These are phyloP conservation scores for Fragaria iinumae DNA, from an alignment of 306 rosid species.

Conservation along the genomic window DNA sequence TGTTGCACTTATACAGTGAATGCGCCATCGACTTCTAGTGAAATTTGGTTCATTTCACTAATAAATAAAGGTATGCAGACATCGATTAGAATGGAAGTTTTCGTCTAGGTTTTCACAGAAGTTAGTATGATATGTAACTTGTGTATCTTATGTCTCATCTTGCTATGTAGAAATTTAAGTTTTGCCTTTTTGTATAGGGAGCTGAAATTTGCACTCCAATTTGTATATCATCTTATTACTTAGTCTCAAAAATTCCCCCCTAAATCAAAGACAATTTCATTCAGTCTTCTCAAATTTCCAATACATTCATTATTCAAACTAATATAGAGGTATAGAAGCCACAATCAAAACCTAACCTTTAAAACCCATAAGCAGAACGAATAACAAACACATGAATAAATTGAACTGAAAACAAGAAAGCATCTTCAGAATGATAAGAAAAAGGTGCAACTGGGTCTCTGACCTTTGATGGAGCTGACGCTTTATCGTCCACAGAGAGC, in stretches of 20 bases:
- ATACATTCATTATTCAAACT: background rate
- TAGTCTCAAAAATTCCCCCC: background rate
- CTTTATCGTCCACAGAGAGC: slow-evolving; percentile 48
- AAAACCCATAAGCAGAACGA: slow-evolving; percentile 6
- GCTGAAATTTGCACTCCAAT: too few relatives aligned
- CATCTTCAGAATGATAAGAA: background rate
- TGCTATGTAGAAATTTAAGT: background rate
- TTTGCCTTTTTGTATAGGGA: too few relatives aligned
- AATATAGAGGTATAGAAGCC: background rate
- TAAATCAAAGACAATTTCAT: background rate
- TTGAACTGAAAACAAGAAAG: background rate
- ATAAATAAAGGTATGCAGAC: too few relatives aligned
- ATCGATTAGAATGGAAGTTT: background rate
- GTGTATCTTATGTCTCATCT: background rate
- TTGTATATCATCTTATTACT: background rate
- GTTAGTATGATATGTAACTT: background rate
- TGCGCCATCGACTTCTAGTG: background rate
- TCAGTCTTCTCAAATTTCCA: background rate
- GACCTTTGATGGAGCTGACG: slow-evolving; percentile 60
- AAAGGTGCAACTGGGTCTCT: slow-evolving; percentile 13
- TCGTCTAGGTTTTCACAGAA: background rate
- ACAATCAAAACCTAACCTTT: background rate
- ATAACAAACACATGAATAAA: background rate
- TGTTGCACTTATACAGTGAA: background rate
- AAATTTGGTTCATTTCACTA: background rate